Conservation (phyloP, 2,329 filamentous ascomycete species). For the Hypoxylon sp. region DNA sequence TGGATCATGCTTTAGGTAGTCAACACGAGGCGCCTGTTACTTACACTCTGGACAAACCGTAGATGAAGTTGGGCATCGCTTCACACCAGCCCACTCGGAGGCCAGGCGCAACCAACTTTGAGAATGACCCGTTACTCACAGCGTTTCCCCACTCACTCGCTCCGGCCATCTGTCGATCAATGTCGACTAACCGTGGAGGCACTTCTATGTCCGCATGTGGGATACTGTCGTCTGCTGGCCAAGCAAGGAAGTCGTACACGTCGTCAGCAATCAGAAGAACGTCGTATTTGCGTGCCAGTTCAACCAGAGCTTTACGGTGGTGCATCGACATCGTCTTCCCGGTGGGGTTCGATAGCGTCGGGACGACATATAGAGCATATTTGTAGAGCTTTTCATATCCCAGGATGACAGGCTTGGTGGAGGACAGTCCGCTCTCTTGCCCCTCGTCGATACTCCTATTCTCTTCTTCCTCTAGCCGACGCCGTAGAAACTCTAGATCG, state of each 20-base stretch:
- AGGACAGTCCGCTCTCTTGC: background rate
- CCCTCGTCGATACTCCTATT: background rate
- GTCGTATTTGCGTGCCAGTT: conserved; percentile 81
- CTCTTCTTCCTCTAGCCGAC: conserved; percentile 34
- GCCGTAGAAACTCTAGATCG: conserved; percentile 58
- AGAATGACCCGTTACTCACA: conserved; percentile 89
- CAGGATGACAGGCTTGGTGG: background rate
- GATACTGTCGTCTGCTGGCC: conserved; percentile 62
- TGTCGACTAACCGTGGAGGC: conserved; percentile 33
- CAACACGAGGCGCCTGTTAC: background rate
- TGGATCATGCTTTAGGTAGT: background rate
- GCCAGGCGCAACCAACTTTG: conserved; percentile 87
- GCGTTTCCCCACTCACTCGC: conserved; percentile 66
- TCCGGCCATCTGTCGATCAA: conserved; percentile 33
- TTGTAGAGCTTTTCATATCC: conserved; percentile 80
- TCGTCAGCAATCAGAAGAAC: conserved; percentile 90
- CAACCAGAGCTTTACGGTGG: conserved; percentile 76
- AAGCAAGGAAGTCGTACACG: conserved; percentile 93
- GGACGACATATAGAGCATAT: conserved; percentile 89
- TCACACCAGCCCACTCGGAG: conserved; percentile 82
- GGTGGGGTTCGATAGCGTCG: conserved; percentile 90
- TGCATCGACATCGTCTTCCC: conserved; percentile 82
- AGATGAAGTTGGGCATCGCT: conserved; percentile 22
- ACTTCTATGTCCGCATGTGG: conserved; percentile 20
- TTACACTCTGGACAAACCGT: conserved; percentile 29